A percentile compares a stretch with the other conserved stretches of the same genome.
phyloP scores from a whole-genome alignment of 2,329 filamentous ascomycete species.

The Grosmannia clavigera region DNA sequence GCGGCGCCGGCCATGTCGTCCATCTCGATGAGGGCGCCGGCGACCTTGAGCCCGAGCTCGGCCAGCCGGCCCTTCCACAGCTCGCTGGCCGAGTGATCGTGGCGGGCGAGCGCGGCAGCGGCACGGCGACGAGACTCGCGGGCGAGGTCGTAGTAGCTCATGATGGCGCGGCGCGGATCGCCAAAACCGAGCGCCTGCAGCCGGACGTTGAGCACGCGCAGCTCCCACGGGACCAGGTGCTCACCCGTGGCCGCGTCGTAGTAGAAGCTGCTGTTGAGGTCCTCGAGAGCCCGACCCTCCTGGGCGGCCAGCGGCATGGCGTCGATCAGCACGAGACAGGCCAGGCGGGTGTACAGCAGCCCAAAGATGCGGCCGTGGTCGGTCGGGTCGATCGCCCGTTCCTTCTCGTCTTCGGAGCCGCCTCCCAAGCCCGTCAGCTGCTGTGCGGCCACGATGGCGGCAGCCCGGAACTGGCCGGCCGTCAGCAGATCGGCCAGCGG shows the following conservation, averaged over 20 bases:
- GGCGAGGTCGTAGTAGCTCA: constrained; percentile 81
- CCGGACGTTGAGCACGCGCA: constrained; percentile 71
- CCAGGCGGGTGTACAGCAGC: constrained; percentile 68
- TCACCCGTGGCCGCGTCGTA: constrained; percentile 30
- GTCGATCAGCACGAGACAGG: constrained; percentile 69
- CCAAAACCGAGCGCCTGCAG: constrained; percentile 78
- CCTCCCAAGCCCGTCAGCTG: constrained; percentile 34
- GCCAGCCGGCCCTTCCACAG: constrained; percentile 61
- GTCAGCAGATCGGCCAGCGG: constrained; percentile 56
- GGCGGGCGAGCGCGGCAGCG: constrained; percentile 27
- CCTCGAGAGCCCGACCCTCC: constrained; percentile 51
- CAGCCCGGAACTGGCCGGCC: constrained; percentile 66
- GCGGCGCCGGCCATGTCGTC: constrained; percentile 73
- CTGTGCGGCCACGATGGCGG: constrained; percentile 55
- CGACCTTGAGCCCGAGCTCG: constrained; percentile 61
- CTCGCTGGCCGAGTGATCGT: constrained; percentile 41
- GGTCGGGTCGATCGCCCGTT: constrained; percentile 30
- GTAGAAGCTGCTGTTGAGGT: constrained; percentile 47
- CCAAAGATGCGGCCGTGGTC: constrained; percentile 59
- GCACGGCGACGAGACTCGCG: constrained; percentile 59
- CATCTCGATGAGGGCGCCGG: constrained; percentile 66
- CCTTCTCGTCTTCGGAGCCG: neutral
- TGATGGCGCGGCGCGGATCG: constrained; percentile 72
- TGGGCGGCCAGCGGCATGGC: constrained; percentile 57
- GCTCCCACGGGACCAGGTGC: constrained; percentile 74